Evolutionary conservation across 495 filamentous ascomycete genomes (phyloP).

Genomic region (Aspergillus asperescens): DNA sequence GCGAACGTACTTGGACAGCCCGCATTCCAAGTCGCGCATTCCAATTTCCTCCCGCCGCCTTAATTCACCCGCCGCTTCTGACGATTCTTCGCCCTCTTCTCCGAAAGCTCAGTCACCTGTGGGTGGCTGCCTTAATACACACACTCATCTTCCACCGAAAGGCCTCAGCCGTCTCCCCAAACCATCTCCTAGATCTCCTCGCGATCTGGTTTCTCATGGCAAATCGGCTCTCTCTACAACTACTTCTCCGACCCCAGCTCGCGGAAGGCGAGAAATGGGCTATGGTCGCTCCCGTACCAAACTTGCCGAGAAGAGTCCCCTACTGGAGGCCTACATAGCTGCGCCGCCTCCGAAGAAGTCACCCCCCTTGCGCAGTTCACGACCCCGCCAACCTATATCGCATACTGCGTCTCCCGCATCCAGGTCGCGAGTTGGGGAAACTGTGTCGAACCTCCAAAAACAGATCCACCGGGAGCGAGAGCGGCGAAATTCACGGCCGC

Average conservation of each 20-base stretch:
- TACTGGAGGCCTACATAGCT: constrained; percentile 61
- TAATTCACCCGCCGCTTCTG: constrained; percentile 44
- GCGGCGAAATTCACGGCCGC: constrained; percentile 32
- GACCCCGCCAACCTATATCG: constrained; percentile 74
- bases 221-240: constrained; percentile 26
- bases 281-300: constrained; percentile 33
- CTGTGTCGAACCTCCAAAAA: constrained; percentile 39
- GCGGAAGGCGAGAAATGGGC: constrained; percentile 28
- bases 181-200: constrained; percentile 33
- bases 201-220: constrained; percentile 29
- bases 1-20: constrained; percentile 30
- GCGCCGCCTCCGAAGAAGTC: constrained; percentile 58
- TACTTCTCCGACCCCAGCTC: constrained; percentile 21
- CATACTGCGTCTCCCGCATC: constrained; percentile 59
- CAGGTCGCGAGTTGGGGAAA: constrained; percentile 53
- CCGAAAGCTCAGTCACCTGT: constrained; percentile 42
- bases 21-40: constrained; percentile 54
- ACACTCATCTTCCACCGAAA: constrained; percentile 38
- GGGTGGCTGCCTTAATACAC: constrained; percentile 27
- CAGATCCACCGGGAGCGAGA: constrained; percentile 26
- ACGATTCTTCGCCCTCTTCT: constrained; percentile 39
- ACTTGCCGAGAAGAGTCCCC: constrained; percentile 41
- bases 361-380: constrained; percentile 75
- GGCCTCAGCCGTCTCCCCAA: constrained; percentile 43
- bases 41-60: constrained; percentile 48